Evolutionary conservation across 1,284 basidiomycete genomes (phyloP).

Genomic region (Irpex sp.): DNA sequence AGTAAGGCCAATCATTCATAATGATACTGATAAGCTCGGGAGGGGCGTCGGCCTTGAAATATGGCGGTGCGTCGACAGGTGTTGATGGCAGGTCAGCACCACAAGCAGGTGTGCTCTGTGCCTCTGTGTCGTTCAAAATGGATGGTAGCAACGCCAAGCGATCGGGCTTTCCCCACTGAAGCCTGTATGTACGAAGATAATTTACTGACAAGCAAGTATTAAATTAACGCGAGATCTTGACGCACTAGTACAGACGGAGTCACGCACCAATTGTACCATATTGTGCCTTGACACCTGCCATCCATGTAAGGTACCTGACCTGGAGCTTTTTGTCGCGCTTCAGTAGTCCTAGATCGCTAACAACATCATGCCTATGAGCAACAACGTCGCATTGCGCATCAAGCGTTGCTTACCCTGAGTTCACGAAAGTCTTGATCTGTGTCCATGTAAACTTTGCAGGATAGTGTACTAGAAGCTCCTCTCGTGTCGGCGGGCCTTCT

Average conservation of each 20-base stretch:
- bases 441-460: conserved; percentile 72
- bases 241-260: not conserved
- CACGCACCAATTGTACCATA: conserved; percentile 64
- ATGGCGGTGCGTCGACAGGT: conserved; percentile 36
- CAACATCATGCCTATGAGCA: too few species aligned
- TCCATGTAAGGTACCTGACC: conserved; percentile 60
- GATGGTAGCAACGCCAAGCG: conserved; percentile 46
- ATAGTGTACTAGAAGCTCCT: conserved; percentile 64
- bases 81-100: conserved; percentile 20
- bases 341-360: conserved; percentile 70
- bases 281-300: conserved; percentile 45
- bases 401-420: conserved; percentile 52
- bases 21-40: conserved; percentile 63
- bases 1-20: conserved; percentile 84
- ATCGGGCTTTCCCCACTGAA: conserved; percentile 74
- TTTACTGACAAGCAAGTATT: conserved; percentile 39
- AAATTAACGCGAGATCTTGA: not conserved
- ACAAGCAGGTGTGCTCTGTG: not conserved
- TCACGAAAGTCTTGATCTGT: conserved; percentile 72
- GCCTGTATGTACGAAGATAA: conserved; percentile 59
- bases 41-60: conserved; percentile 64
- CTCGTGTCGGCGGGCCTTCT: conserved; percentile 59
- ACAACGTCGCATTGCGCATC: too few species aligned
- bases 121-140: conserved; percentile 16
- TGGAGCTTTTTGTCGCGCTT: conserved; percentile 72